Conservation (phyloP, 768 basidiomycete species). For the Leccinum uliginosum region DNA sequence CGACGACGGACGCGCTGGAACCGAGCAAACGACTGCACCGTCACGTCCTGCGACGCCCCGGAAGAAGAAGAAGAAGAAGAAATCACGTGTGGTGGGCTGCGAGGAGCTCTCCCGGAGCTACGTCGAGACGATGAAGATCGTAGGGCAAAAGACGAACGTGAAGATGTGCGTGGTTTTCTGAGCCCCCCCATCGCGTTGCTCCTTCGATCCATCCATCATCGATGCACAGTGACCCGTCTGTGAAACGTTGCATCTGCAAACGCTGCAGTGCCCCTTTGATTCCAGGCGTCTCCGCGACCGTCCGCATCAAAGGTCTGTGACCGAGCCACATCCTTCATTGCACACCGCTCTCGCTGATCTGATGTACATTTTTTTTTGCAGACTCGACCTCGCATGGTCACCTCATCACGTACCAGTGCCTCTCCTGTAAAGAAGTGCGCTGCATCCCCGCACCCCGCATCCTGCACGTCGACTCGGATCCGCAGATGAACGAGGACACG, state of each 20-base stretch:
- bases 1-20: not conserved
- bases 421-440: constrained; percentile 51
- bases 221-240: constrained; percentile 63
- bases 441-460: constrained; percentile 65
- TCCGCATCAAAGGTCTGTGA: constrained; percentile 60
- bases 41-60: not conserved
- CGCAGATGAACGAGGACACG: not conserved
- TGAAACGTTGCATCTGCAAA: constrained; percentile 81
- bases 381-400: constrained; percentile 49
- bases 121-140: constrained; percentile 58
- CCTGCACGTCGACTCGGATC: constrained; percentile 4
- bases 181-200: not conserved
- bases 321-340: not conserved
- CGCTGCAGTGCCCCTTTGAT: constrained; percentile 60
- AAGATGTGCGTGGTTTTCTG: constrained; percentile 60
- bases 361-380: constrained; percentile 14
- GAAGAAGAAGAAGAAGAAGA: constrained; percentile 19
- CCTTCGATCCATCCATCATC: not conserved
- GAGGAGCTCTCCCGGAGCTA: constrained; percentile 63
- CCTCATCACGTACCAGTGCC: constrained; percentile 55
- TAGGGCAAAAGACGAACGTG: constrained; percentile 73
- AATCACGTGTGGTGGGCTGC: constrained; percentile 31
- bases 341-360: constrained; percentile 13
- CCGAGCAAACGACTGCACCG: not conserved
- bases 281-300: constrained; percentile 60